Evolutionary conservation across 2,329 filamentous ascomycete species (phyloP).

Genomic region (Colletotrichum endophyticum): DNA sequence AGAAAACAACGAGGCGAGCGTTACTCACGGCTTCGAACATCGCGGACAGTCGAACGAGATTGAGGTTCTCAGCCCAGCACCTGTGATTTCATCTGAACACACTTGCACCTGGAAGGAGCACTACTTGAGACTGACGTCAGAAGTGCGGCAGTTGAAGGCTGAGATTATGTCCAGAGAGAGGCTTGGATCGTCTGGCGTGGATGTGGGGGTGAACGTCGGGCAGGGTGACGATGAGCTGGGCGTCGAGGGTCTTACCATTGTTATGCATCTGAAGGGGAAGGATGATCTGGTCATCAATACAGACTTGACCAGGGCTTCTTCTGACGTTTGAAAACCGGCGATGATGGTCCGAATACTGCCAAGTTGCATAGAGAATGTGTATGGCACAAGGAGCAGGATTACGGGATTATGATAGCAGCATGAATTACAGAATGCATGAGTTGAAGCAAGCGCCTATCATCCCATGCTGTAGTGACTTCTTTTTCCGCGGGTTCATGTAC

Average conservation of each 20-base stretch:
- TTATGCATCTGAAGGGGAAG: slow-evolving; percentile 53
- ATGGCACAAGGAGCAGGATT: background rate
- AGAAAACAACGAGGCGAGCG: background rate
- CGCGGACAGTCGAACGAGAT: background rate
- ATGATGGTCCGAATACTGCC: background rate
- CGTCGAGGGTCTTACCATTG: slow-evolving; percentile 55
- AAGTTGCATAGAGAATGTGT: background rate
- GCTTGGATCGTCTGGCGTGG: slow-evolving; percentile 10
- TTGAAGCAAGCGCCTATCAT: background rate
- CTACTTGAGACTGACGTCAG: slow-evolving; percentile 43
- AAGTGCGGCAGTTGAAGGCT: slow-evolving; percentile 45
- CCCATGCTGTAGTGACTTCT: background rate
- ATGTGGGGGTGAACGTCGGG: slow-evolving; percentile 25
- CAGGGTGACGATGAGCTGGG: slow-evolving; percentile 39
- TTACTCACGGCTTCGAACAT: background rate
- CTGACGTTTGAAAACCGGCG: background rate
- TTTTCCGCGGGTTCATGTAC: background rate
- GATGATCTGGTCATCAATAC: slow-evolving; percentile 59
- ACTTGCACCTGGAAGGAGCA: slow-evolving; percentile 46
- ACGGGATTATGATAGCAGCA: slow-evolving; percentile 7
- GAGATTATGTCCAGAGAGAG: slow-evolving; percentile 34
- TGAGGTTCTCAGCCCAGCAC: slow-evolving; percentile 35
- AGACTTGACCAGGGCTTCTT: slow-evolving; percentile 35
- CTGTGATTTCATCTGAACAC: slow-evolving; percentile 42
- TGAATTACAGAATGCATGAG: background rate